phyloP scores from a whole-genome alignment of 2,329 filamentous ascomycete genomes.

The Colletotrichum sansevieriae region DNA sequence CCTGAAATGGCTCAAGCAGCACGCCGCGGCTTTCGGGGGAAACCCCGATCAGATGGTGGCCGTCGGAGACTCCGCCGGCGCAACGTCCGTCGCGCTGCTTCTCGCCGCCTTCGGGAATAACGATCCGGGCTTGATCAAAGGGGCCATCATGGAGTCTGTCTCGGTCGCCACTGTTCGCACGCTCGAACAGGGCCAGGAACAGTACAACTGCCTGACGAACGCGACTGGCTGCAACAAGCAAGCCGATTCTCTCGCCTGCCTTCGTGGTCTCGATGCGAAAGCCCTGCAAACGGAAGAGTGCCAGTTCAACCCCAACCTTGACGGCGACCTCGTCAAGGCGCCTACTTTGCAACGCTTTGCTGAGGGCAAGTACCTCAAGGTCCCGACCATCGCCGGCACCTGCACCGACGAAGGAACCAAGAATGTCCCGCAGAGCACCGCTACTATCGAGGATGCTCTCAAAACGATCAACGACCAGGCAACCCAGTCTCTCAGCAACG shows the following conservation, averaged over 20 bases:
- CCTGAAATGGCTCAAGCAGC: conserved; percentile 75
- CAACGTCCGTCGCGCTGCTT: conserved; percentile 73
- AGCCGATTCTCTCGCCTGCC: conserved; percentile 58
- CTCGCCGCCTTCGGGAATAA: conserved; percentile 67
- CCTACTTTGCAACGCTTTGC: conserved; percentile 62
- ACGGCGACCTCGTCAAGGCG: conserved; percentile 64
- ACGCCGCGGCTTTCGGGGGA: conserved; percentile 76
- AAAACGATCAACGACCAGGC: conserved; percentile 53
- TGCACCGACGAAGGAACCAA: conserved; percentile 55
- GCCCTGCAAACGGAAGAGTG: conserved; percentile 43
- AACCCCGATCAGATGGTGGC: conserved; percentile 76
- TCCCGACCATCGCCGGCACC: conserved; percentile 64
- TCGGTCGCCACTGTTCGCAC: conserved; percentile 63
- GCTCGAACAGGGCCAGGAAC: conserved; percentile 57
- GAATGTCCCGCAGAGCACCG: conserved; percentile 48
- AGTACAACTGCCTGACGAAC: conserved; percentile 60
- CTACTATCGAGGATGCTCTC: conserved; percentile 51
- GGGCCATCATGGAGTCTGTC: conserved; percentile 63
- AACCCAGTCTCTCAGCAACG: conserved; percentile 48
- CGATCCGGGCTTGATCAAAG: conserved; percentile 64
- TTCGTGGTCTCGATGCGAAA: conserved; percentile 47
- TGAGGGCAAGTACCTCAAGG: conserved; percentile 63
- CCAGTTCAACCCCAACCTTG: conserved; percentile 58
- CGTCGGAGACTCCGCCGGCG: conserved; percentile 78
- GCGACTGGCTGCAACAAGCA: conserved; percentile 58